Evolutionary conservation across 129 eudicot genomes (phyloP), one percentile per base, ranked within the genome.

Genomic region (Flaveria sonorensis): DNA sequence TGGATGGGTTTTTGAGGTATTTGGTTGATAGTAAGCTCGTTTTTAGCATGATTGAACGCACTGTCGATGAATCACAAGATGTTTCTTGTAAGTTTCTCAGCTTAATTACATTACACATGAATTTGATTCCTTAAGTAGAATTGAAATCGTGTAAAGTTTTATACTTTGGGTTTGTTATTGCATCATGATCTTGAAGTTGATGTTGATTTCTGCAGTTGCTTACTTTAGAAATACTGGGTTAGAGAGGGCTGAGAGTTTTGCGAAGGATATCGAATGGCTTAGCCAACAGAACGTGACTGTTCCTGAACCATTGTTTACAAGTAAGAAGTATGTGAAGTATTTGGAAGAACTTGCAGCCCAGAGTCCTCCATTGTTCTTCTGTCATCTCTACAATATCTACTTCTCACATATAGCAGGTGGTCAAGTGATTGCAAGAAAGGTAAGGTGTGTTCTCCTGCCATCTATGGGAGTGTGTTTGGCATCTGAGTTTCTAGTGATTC

Each of bases 371-470:
- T 68, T 68, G 42, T 80, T 79, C 73, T 89, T 94, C 81, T 71
- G 83, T 81, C 98, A 94, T 80, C 88, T 94, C 83, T 94, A 94
- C 86, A 91, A 87, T 71, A 85, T 94, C 19, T 91, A 94, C 86
- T 94, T 94, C 71, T 96, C 81, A 28, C 80, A 89, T 78, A 81
- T 92, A 18, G 72, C 80, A 48, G 80, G 80, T 28, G 80, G 77
- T 20, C 80, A 76, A 50, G 80, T 76, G 21, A 76, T 76, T 30
- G 80, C 80, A 20, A 64, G 64, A 63, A 76, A 76, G 80, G 69
- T 63, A 30, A 63, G 69, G 13, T 63, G 69, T 63, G 69, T 30
- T 28, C 3, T 13, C 14, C 19, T 5, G 12, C 46, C 4, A 63
- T 63, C 21, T 15, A 32, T 24, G 64, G 15, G 63, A 57, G 30